These are phyloP conservation scores for Emergomyces orientalis DNA, from an alignment of 2,329 filamentous ascomycete species.

Conservation along the genomic window DNA sequence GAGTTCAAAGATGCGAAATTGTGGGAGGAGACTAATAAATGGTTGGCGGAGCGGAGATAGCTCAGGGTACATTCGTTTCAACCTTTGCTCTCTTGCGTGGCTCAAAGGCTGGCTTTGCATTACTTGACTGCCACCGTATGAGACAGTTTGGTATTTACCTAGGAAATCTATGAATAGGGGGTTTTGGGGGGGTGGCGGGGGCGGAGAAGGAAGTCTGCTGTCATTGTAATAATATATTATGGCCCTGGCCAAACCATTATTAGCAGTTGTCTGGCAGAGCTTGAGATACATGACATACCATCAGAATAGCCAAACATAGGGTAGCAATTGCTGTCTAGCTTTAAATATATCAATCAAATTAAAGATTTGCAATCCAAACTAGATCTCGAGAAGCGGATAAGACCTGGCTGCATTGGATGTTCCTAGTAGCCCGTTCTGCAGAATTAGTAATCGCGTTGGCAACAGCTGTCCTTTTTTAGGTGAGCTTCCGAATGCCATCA, in stretches of 20 bases:
- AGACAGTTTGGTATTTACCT: not conserved
- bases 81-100: conserved; percentile 1
- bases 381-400: not conserved
- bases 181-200: no score
- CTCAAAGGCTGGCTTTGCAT: conserved; percentile 5
- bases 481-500: not conserved
- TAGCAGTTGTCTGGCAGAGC: not conserved
- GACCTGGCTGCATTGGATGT: no score
- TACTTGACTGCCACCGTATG: not conserved
- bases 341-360: not conserved
- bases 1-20: conserved; percentile 44
- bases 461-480: conserved; percentile 10
- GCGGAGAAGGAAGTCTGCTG: not conserved
- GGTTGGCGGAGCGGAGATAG: conserved; percentile 41
- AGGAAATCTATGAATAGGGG: not conserved
- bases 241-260: not conserved
- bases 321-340: conserved; percentile 3
- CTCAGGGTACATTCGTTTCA: not conserved
- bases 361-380: not conserved
- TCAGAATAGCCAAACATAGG: not conserved
- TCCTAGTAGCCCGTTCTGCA: not conserved
- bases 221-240: conserved; percentile 1
- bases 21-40: conserved; percentile 53
- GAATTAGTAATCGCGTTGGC: conserved; percentile 7
- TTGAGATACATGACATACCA: not conserved